Base-by-base conservation (phyloP, 2,329 filamentous ascomycete species). In the Exophiala spinifera region DNA sequence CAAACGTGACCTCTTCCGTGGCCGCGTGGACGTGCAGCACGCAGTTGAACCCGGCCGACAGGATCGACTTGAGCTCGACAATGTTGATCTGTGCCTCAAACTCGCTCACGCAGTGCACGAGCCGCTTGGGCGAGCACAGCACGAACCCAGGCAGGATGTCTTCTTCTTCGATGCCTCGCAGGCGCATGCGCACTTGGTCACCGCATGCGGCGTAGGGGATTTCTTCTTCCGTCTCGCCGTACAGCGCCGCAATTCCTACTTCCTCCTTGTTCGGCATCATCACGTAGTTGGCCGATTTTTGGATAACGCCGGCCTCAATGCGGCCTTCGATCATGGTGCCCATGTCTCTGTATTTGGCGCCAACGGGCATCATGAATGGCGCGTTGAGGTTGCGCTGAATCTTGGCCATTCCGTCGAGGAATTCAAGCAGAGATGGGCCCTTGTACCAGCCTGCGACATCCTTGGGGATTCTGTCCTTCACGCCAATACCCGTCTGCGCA, bases 361-460 rank as follows among this genome's bases (percentile, higher is more conserved):
- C 89, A 61, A 99, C 81, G 7, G 94, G 89, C 91, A 99, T 96
- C 94, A 99, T 97, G 80, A 99, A 97, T 8, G 94, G 92, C 1
- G 94, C 94, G 65, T 96, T 96, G 65, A 96, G 75, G 79, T 97
- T 99, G 65, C 94, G 89, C 72, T 99, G 92, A 36, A 96, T 82
- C 11, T 92, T 85, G 66, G 87, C 85, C 89, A 97, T 96, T 69
- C 83, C 79, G 70, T 96, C 92, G n/a, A 99, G 84, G 73, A 91
- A 96, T 73, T 97, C 92, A 17, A 99, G 85, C 44, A 99, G 82
- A 17, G 91, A 94, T 8, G 92, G 92, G 0, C 91, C 91, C 37
- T 89, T 80, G 70, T 90, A 95, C 89, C 91, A 99, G 7, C 89
- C 82, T 37, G 83, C 85, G 3, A 89, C 63, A 2, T 85, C 86